Evolutionary conservation across 768 basidiomycete species (phyloP), one percentile per base, ranked within the genome.

Genomic region (Pleurotus sapidus): DNA sequence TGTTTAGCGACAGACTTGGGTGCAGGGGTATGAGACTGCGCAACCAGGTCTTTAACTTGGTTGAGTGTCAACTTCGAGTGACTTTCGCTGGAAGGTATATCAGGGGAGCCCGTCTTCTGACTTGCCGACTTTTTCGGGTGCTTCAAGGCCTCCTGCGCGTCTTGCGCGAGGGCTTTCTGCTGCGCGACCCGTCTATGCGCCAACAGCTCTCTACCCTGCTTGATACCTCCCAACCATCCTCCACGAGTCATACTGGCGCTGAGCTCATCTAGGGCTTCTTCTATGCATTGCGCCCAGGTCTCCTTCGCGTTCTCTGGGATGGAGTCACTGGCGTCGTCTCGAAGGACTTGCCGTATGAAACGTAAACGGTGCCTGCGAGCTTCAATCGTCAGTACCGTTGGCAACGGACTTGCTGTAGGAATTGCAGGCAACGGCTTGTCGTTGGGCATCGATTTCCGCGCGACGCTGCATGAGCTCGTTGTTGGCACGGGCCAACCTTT

Each of bases 221-320:
- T 77, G 46, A 82, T 63, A 7, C 76, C 78, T 12, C 69, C 70
- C 24, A 84, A 66, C 83, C 84, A 86, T 8, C 74, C 73, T 2
- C 75, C 78, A 1, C 70, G 59, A 23, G 56, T 61, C 6, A 84
- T 62, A 58, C 70, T 68, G 8, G 64, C 64, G 1, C 79, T 74
- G 0, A 88, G 65, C 42, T 75, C 76, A 58, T 79, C 78, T 37
- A 86, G 64, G 1, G 70, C 81, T 20, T 72, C 72, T 64, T 84
- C 79, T 8, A 87, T 61, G 3, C 69, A 73, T 42, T 60, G 63
- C 1, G 70, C 71, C 83, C 84, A 86, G 1, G 64, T 67, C 17
- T 80, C 77, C 15, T 63, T 65, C 48, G 68, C 64, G 17, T 55
- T 58, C 39, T 72, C 67, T 23, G 34, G 45, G 46, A 72, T 60